Percentiles rank a stretch among this genome's conserved stretches.
Conservation (phyloP, 2,329 filamentous ascomycete genomes). For the Cadophora malorum region DNA sequence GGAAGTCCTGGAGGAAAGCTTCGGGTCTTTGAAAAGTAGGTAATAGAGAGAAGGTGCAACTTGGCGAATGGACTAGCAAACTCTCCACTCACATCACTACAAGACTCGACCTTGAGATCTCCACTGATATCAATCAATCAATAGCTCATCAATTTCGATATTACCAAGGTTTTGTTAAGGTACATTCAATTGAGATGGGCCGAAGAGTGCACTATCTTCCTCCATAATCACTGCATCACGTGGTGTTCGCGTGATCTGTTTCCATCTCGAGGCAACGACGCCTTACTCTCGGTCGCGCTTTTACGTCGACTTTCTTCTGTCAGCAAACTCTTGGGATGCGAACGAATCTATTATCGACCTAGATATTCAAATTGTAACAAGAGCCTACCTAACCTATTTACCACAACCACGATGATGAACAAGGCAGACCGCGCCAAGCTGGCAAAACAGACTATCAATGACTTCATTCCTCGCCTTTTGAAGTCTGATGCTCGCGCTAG, state of each 20-base stretch:
- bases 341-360: background rate
- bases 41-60: too few relatives aligned
- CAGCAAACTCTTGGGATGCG: background rate
- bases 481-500: slow-evolving; percentile 29
- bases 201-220: background rate
- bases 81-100: too few relatives aligned
- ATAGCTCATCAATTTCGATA: too few relatives aligned
- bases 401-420: slow-evolving; percentile 22
- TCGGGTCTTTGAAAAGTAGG: too few relatives aligned
- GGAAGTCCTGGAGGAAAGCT: too few relatives aligned
- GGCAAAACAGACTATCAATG: slow-evolving; percentile 38
- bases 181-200: background rate
- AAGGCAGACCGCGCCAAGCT: slow-evolving; percentile 34
- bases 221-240: background rate
- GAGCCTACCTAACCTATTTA: background rate
- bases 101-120: too few relatives aligned
- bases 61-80: too few relatives aligned
- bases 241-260: background rate
- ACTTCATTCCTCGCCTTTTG: slow-evolving; percentile 34
- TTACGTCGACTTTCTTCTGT: background rate
- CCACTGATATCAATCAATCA: too few relatives aligned
- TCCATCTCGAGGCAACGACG: background rate
- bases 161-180: too few relatives aligned
- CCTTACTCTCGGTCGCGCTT: background rate
- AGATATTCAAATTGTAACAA: background rate